Conservation (phyloP, 176 grass and related monocot genomes). For the Zoysia japonica region DNA sequence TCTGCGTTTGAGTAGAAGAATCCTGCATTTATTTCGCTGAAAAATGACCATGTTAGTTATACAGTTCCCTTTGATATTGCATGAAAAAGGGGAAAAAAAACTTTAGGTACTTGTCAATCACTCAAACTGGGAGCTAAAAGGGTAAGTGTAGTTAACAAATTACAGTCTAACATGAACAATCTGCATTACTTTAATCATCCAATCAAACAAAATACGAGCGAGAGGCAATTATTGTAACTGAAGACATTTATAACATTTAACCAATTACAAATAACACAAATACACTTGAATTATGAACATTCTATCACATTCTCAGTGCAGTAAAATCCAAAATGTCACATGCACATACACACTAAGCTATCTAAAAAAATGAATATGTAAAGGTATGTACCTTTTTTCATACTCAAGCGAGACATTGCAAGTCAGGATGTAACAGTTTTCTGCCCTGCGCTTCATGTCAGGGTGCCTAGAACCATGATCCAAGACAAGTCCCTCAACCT, state of each 20-base stretch:
- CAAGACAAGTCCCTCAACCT: slow-evolving; percentile 95
- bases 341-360: background rate
- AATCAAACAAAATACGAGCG: background rate
- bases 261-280: background rate
- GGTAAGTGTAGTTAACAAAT: background rate
- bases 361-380: slow-evolving; percentile 14
- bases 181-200: background rate
- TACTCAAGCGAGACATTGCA: slow-evolving; percentile 98
- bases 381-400: slow-evolving; percentile 77
- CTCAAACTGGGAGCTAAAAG: background rate
- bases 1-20: slow-evolving; percentile 98
- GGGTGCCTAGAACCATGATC: slow-evolving; percentile 99
- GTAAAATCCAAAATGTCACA: background rate
- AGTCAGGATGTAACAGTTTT: slow-evolving; percentile 98
- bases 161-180: background rate
- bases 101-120: background rate
- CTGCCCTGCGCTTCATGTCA: slow-evolving; percentile 97
- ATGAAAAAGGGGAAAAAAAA: background rate
- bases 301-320: background rate
- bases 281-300: background rate
- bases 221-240: background rate
- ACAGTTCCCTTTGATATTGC: background rate
- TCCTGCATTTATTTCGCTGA: slow-evolving; percentile 98
- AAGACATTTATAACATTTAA: background rate
- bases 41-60: slow-evolving; percentile 37